phyloP scores from a whole-genome alignment of 164 flowering plant genomes.

The Protea cynaroides region DNA sequence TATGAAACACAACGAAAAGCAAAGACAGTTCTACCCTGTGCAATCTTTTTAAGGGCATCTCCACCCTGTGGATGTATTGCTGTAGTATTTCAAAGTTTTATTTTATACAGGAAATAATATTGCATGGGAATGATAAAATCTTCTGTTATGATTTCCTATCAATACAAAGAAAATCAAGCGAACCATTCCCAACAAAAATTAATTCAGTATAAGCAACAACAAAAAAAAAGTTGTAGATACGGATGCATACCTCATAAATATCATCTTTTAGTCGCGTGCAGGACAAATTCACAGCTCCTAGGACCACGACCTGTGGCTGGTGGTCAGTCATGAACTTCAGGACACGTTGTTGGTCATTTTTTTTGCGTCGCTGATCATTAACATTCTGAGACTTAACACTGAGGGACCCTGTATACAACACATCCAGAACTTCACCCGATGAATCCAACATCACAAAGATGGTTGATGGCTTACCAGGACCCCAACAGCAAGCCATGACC shows the following conservation, averaged over 20 bases:
- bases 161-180: no score
- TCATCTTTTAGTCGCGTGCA: slow-evolving; percentile 84
- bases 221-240: neutral
- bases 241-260: slow-evolving; percentile 67
- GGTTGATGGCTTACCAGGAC: slow-evolving; percentile 90
- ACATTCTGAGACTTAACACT: slow-evolving; percentile 67
- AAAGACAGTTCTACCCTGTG: no score
- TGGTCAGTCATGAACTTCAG: slow-evolving; percentile 89
- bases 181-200: neutral
- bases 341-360: slow-evolving; percentile 79
- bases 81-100: no score
- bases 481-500: slow-evolving; percentile 99
- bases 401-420: slow-evolving; percentile 68
- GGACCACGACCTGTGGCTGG: slow-evolving; percentile 85
- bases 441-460: slow-evolving; percentile 97
- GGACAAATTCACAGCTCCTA: slow-evolving; percentile 81
- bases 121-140: no score
- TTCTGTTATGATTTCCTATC: no score
- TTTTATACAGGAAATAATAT: no score
- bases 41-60: no score
- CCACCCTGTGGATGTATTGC: no score
- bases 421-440: slow-evolving; percentile 85
- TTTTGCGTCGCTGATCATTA: slow-evolving; percentile 80
- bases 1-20: no score
- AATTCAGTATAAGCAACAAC: neutral